A percentile compares a stretch with the other conserved stretches of the same genome.
Evolutionary conservation across 495 filamentous ascomycete genomes (phyloP).

Genomic region (Xylaria sp.): DNA sequence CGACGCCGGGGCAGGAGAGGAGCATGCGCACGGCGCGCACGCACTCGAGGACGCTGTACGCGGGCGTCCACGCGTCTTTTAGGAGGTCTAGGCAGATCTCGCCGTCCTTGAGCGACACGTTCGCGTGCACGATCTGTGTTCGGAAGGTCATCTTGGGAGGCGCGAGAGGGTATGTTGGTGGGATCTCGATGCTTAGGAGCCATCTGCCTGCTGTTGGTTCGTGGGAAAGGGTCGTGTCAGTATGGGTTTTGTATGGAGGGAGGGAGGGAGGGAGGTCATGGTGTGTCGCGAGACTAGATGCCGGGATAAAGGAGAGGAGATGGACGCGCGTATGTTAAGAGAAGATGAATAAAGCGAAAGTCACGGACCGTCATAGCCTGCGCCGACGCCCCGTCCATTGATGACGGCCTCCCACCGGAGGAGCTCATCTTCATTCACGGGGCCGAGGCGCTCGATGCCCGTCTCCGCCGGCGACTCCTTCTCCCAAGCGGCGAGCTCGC

Average conservation of each 20-base stretch:
- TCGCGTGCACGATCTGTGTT: conserved; percentile 86
- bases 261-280: background rate
- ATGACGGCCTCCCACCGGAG: conserved; percentile 82
- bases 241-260: background rate
- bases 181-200: conserved; percentile 80
- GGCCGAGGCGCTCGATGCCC: conserved; percentile 67
- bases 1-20: conserved; percentile 75
- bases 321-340: background rate
- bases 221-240: conserved; percentile 5
- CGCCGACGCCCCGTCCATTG: conserved; percentile 65
- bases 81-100: conserved; percentile 94
- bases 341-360: background rate
- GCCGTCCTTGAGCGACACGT: conserved; percentile 80
- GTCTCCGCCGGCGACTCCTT: conserved; percentile 46
- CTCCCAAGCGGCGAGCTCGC: conserved; percentile 52
- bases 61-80: conserved; percentile 80
- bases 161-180: conserved; percentile 75
- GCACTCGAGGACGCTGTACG: conserved; percentile 79
- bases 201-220: conserved; percentile 73
- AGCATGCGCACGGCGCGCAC: conserved; percentile 80
- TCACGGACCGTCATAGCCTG: conserved; percentile 73
- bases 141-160: conserved; percentile 80
- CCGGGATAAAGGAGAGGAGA: no score
- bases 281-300: no score
- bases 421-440: conserved; percentile 72